Evolutionary conservation across 495 filamentous ascomycete genomes (phyloP), one percentile per base, ranked within the genome.

Genomic region (Lasiosphaeria ovina): DNA sequence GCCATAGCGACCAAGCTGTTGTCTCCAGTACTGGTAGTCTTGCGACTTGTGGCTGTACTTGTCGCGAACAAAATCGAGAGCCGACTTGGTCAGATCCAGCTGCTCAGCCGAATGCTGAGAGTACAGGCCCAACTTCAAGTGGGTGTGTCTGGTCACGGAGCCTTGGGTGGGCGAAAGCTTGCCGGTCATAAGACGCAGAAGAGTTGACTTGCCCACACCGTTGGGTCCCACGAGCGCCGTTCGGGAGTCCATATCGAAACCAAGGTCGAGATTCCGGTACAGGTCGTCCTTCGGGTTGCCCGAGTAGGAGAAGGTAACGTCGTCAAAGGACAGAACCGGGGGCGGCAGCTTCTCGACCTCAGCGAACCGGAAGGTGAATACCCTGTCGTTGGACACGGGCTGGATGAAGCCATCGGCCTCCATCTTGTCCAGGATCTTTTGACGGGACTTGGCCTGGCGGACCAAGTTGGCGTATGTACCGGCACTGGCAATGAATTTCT

Each of bases 351-450:
- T 98, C 72, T 98, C 94, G 52, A 98, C 94, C 68, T 97, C 91
- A 58, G 94, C 95, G 77, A 98, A 98, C 72, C 94, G 88, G 87
- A 98, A 98, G 55, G 90, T 92, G 82, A 98, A 98, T 69, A 97
- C 90, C 50, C 88, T 84, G 77, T 98, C 94, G 60, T 83, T 74
- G 62, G 83, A 75, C 58, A 98, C 91, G 35, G 90, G 88, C 79
- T 98, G 89, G 69, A 98, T 97, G 75, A 98, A 92, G 64, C 94
- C 94, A 67, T 98, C 94, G 58, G 94, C 95, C 81, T 98, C 94
- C 94, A 98, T 98, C 84, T 98, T 98, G 84, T 98, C 94, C 59
- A 98, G 85, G 75, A 98, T 98, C 90, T 98, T 98, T 77, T 98
- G 94, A 52, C 94, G 87, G 35, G 94, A 98, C 82, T 98, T 98